These are phyloP conservation scores for Globisporangium solare DNA, from an alignment of 352 stramenopile species.

Conservation along the genomic window DNA sequence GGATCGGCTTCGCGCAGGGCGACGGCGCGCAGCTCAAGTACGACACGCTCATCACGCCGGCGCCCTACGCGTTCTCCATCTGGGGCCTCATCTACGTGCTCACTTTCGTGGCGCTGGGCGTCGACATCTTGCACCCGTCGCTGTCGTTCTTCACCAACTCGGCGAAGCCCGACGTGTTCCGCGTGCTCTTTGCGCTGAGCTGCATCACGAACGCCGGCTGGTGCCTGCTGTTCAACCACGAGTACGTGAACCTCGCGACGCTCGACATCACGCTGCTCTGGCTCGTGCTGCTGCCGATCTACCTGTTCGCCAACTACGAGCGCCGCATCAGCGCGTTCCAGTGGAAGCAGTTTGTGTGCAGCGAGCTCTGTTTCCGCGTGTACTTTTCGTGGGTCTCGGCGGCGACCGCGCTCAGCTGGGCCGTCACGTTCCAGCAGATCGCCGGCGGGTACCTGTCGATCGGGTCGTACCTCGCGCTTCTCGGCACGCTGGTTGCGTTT, in stretches of 20 bases:
- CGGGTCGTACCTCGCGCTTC: slow-evolving; percentile 35
- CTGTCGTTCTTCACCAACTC: slow-evolving; percentile 45
- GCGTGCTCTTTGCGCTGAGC: slow-evolving; percentile 47
- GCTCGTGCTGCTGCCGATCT: slow-evolving; percentile 55
- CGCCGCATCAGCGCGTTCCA: slow-evolving; percentile 33
- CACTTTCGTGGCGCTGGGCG: slow-evolving; percentile 45
- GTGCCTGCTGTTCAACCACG: slow-evolving; percentile 47
- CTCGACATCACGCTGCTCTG: slow-evolving; percentile 54
- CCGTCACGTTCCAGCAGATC: slow-evolving; percentile 39
- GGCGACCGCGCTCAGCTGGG: slow-evolving; percentile 48
- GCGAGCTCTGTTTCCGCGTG: slow-evolving; percentile 53
- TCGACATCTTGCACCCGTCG: slow-evolving; percentile 43
- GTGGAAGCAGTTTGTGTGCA: slow-evolving; percentile 55
- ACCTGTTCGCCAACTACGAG: slow-evolving; percentile 58
- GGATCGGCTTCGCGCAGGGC: slow-evolving; percentile 25
- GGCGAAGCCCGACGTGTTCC: slow-evolving; percentile 37
- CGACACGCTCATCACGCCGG: slow-evolving; percentile 53
- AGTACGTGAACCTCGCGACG: slow-evolving; percentile 29
- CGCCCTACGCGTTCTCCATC: slow-evolving; percentile 52
- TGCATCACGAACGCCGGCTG: slow-evolving; percentile 46
- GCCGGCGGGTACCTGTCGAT: slow-evolving; percentile 32
- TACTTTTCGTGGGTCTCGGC: slow-evolving; percentile 67
- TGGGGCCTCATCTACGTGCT: slow-evolving; percentile 68
- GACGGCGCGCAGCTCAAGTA: slow-evolving; percentile 24
- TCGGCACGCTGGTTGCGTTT: slow-evolving; percentile 37